Base-by-base conservation (phyloP, 352 stramenopile species). In the Phytophthora colocasiae region DNA sequence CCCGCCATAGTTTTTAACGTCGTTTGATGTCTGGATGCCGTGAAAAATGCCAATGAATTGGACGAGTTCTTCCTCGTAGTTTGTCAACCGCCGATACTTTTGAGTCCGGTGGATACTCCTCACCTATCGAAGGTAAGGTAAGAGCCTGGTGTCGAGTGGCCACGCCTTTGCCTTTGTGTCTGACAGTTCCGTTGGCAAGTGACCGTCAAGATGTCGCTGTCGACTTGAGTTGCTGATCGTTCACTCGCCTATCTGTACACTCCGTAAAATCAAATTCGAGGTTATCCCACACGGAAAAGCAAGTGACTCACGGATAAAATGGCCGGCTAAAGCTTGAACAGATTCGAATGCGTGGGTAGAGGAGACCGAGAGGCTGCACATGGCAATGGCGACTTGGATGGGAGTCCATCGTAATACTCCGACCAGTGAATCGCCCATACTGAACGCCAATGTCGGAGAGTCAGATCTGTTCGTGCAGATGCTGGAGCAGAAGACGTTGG, bases 21-120 rank as follows among this genome's bases (percentile, higher is more conserved):
- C 5, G 40, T 31, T 69, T 66, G 56, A 36, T 60, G 54, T 41
- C 53, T 43, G 19, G 24, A 24, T 11, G 53, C 26, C 39, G 51
- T 62, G 24, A 59, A 73, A 77, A 68, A 14, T 50, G 36, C 32
- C 58, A 73, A 71, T 39, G 41, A 8, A 59, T 52, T 19, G 47
- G 60, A 64, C 49, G 38, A 66, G 56, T 59, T 0, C 34, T 59
- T 49, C 12, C 48, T 66, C 40, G 58, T 61, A 62, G n/a, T 19
- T 54, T 57, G 56, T 61, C 54, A 69, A 63, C 6, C 38, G n/a
- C 31, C 10, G 6, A 9, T 19, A 49, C 39, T 58, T 7, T 31
- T 47, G 45, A 54, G 43, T 64, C 17, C 45, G 52, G 27, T 54
- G 26, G 22, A 53, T 40, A 26, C 22, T 69, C 53, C 29, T 69